Conservation (phyloP, 441 rosid genomes). For the Populus hybrid region DNA sequence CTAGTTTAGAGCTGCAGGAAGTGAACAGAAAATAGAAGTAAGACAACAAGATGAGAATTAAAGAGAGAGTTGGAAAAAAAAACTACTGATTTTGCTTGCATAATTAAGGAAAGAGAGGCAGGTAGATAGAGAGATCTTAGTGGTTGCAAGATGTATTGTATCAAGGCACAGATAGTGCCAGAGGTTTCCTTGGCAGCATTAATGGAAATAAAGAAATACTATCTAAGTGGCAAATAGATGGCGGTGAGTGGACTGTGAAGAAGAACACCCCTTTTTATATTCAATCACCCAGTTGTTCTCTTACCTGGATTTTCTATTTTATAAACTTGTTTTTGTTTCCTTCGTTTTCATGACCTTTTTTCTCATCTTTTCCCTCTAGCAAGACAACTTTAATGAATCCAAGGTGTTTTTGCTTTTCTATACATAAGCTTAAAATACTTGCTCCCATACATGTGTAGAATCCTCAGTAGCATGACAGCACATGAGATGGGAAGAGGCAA, state of each 20-base stretch:
- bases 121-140: constrained; percentile 30
- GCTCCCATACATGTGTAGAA: constrained; percentile 20
- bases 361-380: background rate
- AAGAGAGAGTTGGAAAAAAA: constrained; percentile 21
- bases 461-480: constrained; percentile 28
- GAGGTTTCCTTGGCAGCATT: constrained; percentile 45
- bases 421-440: constrained; percentile 16
- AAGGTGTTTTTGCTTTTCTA: constrained; percentile 32
- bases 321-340: constrained; percentile 7
- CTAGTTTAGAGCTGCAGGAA: background rate
- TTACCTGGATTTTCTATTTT: constrained; percentile 26
- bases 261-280: constrained; percentile 18
- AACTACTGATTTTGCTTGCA: constrained; percentile 5
- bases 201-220: constrained; percentile 18
- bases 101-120: background rate
- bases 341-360: constrained; percentile 13
- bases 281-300: constrained; percentile 14
- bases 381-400: constrained; percentile 38
- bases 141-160: constrained; percentile 25
- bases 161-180: constrained; percentile 39
- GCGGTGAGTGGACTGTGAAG: constrained; percentile 33
- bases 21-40: background rate
- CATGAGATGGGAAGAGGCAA: constrained; percentile 15
- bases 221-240: constrained; percentile 43
- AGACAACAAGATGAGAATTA: constrained; percentile 16